Conservation (phyloP, 805 yeast species). For the Hanseniaspora clermontiae region DNA sequence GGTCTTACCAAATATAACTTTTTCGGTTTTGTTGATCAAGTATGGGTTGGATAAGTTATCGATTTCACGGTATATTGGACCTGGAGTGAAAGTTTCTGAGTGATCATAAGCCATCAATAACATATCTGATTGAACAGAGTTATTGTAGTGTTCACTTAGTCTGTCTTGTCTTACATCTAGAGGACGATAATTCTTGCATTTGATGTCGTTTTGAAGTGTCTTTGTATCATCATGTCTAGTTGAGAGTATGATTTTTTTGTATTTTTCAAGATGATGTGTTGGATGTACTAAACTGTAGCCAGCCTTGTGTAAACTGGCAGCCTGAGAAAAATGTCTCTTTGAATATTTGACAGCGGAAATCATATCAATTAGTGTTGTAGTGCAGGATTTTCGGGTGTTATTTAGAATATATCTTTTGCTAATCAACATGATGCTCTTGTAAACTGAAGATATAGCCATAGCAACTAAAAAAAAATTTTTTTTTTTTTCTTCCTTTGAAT, state of each 20-base stretch:
- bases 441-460: no score
- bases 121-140: slow-evolving; percentile 64
- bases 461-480: no score
- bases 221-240: slow-evolving; percentile 62
- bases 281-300: slow-evolving; percentile 73
- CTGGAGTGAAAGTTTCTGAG: slow-evolving; percentile 39
- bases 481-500: no score
- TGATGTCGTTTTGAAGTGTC: slow-evolving; percentile 56
- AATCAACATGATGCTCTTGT: no score
- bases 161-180: slow-evolving; percentile 66
- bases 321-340: slow-evolving; percentile 3
- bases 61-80: slow-evolving; percentile 53
- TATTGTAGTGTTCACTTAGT: slow-evolving; percentile 58
- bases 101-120: slow-evolving; percentile 68
- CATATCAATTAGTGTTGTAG: neutral
- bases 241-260: slow-evolving; percentile 60
- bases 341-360: neutral
- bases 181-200: slow-evolving; percentile 70
- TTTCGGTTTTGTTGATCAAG: slow-evolving; percentile 67
- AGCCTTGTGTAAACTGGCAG: slow-evolving; percentile 26
- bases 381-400: no score
- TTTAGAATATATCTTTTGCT: no score
- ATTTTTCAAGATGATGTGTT: slow-evolving; percentile 76
- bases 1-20: slow-evolving; percentile 62
- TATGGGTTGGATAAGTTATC: slow-evolving; percentile 88